Evolutionary conservation across 177 flowering plant genomes (phyloP).

Genomic region (Telopea speciosissima): DNA sequence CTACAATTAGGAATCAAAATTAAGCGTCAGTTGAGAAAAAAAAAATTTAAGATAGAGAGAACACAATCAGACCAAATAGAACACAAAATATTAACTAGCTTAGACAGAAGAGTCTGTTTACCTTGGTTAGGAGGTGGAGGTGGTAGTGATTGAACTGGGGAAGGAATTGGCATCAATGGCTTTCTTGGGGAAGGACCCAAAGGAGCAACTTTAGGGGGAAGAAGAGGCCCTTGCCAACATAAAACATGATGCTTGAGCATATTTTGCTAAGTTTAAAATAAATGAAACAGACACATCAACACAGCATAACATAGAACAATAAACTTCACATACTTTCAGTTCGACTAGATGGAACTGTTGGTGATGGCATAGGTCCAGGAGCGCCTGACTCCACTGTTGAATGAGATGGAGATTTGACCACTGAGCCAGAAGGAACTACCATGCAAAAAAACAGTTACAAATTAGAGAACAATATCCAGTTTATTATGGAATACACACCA

Average conservation of each 20-base stretch:
- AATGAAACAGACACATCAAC: not conserved
- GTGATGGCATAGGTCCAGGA: constrained; percentile 44
- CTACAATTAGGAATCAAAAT: constrained; percentile 32
- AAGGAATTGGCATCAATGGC: constrained; percentile 30
- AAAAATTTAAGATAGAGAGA: not conserved
- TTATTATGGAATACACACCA: not conserved
- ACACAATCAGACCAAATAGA: not conserved
- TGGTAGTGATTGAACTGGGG: constrained; percentile 48
- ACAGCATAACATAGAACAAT: not conserved
- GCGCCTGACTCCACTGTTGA: constrained; percentile 24
- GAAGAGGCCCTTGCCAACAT: constrained; percentile 31
- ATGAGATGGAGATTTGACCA: constrained; percentile 29
- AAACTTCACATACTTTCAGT: constrained; percentile 28
- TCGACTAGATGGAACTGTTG: constrained; percentile 24
- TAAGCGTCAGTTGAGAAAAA: not conserved
- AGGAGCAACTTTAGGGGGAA: constrained; percentile 41
- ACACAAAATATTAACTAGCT: not conserved
- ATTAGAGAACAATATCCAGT: constrained; percentile 1
- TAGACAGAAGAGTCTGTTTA: constrained; percentile 12
- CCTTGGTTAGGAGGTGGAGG: constrained; percentile 93
- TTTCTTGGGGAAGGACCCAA: constrained; percentile 24
- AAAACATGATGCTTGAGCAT: not conserved
- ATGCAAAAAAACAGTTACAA: constrained; percentile 10
- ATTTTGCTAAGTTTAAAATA: constrained; percentile 2
- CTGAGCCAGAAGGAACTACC: constrained; percentile 27